Conservation (phyloP, 2,329 filamentous ascomycete genomes). For the Scolecobasidium constrictum region DNA sequence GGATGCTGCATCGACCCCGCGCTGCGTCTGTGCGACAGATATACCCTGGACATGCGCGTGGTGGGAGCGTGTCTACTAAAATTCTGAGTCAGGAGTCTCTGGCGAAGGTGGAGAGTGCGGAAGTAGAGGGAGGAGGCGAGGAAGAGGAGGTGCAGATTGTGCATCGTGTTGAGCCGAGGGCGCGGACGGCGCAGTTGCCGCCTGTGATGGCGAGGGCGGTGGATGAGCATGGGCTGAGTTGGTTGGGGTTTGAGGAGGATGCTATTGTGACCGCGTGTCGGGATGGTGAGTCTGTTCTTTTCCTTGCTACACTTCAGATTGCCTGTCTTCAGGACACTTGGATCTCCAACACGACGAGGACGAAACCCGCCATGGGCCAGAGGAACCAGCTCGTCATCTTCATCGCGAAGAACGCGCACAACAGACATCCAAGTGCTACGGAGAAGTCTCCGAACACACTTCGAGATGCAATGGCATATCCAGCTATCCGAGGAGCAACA, state of each 20-base stretch:
- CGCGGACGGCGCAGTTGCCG: slow-evolving; percentile 73
- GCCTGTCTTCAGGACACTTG: no score
- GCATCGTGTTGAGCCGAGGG: slow-evolving; percentile 76
- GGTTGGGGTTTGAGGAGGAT: slow-evolving; percentile 88
- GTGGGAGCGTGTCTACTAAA: slow-evolving; percentile 41
- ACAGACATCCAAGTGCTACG: no score
- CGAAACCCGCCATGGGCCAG: no score
- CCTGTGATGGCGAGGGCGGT: slow-evolving; percentile 67
- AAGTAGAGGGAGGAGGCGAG: slow-evolving; percentile 43
- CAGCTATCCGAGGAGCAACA: no score
- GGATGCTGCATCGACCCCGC: slow-evolving; percentile 89
- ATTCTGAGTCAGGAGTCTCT: not conserved
- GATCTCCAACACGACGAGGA: no score
- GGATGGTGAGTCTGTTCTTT: slow-evolving; percentile 42
- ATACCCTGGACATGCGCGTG: no score
- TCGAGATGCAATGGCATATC: no score
- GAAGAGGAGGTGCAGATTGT: slow-evolving; percentile 52
- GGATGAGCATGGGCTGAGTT: slow-evolving; percentile 77
- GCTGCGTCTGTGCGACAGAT: slow-evolving; percentile 52
- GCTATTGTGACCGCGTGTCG: slow-evolving; percentile 88
- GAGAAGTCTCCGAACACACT: no score
- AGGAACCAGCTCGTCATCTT: no score
- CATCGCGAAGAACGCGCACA: no score
- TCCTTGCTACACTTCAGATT: no score
- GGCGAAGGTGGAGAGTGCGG: slow-evolving; percentile 15